Conservation (phyloP, 1,139 yeast genomes). For the Kodamaea fungicola region DNA sequence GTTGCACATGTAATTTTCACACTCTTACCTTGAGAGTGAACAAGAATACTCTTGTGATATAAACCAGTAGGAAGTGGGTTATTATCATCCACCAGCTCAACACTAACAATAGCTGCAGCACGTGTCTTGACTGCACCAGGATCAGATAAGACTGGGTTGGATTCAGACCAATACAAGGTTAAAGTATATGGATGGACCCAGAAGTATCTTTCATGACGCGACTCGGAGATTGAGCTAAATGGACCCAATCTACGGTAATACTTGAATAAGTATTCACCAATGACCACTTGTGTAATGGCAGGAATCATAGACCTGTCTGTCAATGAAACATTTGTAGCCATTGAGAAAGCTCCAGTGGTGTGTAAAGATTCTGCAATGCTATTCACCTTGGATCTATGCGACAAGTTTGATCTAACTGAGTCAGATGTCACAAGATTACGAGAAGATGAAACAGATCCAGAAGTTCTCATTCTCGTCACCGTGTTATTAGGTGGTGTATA, state of each 20-base stretch:
- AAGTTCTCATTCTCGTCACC: conserved; percentile 10
- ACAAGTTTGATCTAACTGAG: conserved; percentile 32
- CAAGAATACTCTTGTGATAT: conserved; percentile 78
- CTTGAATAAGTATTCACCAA: conserved; percentile 88
- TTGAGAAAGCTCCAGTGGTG: conserved; percentile 42
- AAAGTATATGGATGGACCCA: conserved; percentile 96
- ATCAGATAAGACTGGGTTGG: conserved; percentile 74
- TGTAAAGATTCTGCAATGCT: conserved; percentile 30
- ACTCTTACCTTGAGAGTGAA: conserved; percentile 65
- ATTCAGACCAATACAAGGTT: conserved; percentile 85
- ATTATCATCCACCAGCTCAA: conserved; percentile 76
- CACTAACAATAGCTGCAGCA: conserved; percentile 78
- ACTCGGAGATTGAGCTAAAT: conserved; percentile 69
- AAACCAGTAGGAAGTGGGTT: conserved; percentile 91
- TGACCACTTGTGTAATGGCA: conserved; percentile 85
- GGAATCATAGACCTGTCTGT: conserved; percentile 77
- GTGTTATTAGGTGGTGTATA: conserved; percentile 16
- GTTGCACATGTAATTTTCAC: conserved; percentile 85
- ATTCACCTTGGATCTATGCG: conserved; percentile 26
- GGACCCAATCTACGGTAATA: conserved; percentile 80
- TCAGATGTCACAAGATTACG: conserved; percentile 18
- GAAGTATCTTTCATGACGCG: conserved; percentile 87
- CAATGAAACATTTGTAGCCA: conserved; percentile 68
- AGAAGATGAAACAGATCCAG: conserved; percentile 11
- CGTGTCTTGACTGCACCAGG: conserved; percentile 65